Percentiles rank a stretch among this genome's conserved stretches.
These are phyloP conservation scores for Phellinidium pouzarii DNA, from an alignment of 1,284 basidiomycete species.

Conservation along the genomic window DNA sequence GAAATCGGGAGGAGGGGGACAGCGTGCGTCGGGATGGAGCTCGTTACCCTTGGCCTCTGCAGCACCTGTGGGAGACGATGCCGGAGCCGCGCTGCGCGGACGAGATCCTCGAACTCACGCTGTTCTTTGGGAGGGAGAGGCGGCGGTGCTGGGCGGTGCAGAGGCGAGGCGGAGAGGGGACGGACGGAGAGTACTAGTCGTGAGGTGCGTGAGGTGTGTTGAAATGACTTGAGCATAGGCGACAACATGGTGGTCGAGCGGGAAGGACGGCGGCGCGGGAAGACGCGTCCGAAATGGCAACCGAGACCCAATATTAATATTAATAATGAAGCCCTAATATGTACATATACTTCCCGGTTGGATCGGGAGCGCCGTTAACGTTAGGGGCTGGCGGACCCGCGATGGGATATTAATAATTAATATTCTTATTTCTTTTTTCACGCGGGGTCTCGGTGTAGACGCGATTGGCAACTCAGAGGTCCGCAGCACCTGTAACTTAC, in stretches of 20 bases:
- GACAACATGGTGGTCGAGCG: not conserved
- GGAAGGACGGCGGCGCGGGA: not conserved
- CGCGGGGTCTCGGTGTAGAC: not conserved
- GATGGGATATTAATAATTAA: too few relatives aligned
- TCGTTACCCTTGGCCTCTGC: slow-evolving; percentile 21
- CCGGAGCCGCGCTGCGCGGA: slow-evolving; percentile 44
- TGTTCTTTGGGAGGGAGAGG: slow-evolving; percentile 66
- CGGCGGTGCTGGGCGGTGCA: slow-evolving; percentile 58
- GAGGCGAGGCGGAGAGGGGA: slow-evolving; percentile 27
- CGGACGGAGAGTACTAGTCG: not conserved
- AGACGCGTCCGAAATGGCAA: too few relatives aligned
- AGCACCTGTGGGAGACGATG: slow-evolving; percentile 32
- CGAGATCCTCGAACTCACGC: slow-evolving; percentile 69
- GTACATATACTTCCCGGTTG: too few relatives aligned
- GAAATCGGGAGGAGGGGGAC: slow-evolving; percentile 54
- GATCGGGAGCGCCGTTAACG: not conserved
- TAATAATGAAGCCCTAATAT: too few relatives aligned
- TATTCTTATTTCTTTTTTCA: not conserved
- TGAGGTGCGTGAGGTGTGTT: not conserved
- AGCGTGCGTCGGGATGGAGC: slow-evolving; percentile 64
- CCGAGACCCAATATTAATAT: too few relatives aligned
- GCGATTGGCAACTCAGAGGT: not conserved
- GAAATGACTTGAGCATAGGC: not conserved
- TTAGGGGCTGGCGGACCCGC: not conserved
- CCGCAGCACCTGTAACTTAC: slow-evolving; percentile 12